phyloP scores from a whole-genome alignment of 495 filamentous ascomycete species.

The Talaromyces nanjingensis region DNA sequence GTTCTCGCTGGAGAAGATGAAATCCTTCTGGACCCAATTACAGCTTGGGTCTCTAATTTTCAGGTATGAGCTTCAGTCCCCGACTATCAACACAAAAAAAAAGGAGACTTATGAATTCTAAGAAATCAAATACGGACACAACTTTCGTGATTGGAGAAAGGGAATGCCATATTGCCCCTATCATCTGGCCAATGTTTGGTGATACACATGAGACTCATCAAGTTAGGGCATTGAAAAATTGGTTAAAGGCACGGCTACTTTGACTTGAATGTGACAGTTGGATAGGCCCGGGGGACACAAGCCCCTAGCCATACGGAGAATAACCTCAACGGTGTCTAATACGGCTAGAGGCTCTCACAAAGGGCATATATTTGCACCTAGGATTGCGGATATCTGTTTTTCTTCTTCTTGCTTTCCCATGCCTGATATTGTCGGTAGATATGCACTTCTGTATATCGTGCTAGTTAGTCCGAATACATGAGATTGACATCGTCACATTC shows the following conservation, averaged over 20 bases:
- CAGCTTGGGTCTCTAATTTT: constrained; percentile 7
- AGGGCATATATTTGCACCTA: too few species aligned
- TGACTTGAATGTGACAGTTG: background rate
- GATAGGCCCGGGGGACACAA: too few species aligned
- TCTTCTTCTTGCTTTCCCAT: too few species aligned
- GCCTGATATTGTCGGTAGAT: too few species aligned
- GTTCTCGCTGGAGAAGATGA: constrained; percentile 12
- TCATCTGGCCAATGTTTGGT: constrained; percentile 32
- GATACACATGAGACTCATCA: constrained; percentile 32
- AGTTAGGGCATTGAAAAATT: constrained; percentile 26
- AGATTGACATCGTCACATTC: too few species aligned
- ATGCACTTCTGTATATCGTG: too few species aligned
- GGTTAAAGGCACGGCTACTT: constrained; percentile 13
- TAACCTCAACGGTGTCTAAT: too few species aligned
- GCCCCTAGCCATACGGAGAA: too few species aligned
- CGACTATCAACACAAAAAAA: background rate
- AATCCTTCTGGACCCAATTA: constrained; percentile 10
- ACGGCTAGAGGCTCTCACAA: too few species aligned
- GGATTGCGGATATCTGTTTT: too few species aligned
- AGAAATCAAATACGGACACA: constrained; percentile 12
- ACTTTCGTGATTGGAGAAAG: constrained; percentile 30
- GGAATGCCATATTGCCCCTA: constrained; percentile 38
- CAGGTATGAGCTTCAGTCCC: constrained; percentile 8
- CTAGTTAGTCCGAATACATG: too few species aligned
- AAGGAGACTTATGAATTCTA: constrained; percentile 7